phyloP scores from a whole-genome alignment of 2,329 filamentous ascomycete species.

The Fonsecaea pugnacius region DNA sequence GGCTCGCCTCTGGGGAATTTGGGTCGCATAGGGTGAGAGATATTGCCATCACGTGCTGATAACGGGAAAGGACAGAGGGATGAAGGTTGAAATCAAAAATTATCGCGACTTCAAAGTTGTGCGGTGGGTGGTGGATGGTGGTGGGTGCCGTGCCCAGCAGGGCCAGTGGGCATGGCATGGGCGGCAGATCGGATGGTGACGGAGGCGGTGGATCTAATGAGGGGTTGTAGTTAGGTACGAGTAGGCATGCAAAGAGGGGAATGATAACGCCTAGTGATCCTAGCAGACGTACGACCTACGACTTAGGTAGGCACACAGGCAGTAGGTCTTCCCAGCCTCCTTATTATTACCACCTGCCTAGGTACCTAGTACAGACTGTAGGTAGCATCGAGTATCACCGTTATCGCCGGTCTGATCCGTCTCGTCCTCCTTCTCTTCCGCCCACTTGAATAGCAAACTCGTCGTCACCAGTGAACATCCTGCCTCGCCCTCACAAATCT shows the following conservation, averaged over 20 bases:
- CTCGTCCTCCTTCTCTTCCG: no score
- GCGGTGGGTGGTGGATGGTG: background rate
- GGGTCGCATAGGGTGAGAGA: constrained; percentile 1
- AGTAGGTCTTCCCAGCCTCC: no score
- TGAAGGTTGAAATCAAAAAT: background rate
- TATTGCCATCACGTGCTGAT: constrained; percentile 2
- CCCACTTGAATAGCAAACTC: no score
- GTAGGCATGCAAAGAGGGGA: no score
- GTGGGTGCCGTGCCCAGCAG: background rate
- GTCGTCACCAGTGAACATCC: background rate
- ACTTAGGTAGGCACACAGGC: no score
- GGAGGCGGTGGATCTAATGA: background rate
- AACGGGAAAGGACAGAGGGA: background rate
- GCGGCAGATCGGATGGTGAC: constrained; percentile 2
- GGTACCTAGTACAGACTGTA: background rate
- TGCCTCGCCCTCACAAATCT: background rate
- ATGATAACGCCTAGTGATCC: no score
- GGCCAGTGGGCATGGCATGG: background rate
- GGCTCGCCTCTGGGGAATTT: background rate
- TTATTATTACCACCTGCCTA: no score
- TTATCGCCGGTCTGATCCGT: no score
- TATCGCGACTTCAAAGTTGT: background rate
- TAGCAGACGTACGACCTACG: no score
- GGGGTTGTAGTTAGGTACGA: background rate
- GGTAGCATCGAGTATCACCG: no score